A percentile compares a stretch with the other conserved stretches of the same genome.
Evolutionary conservation across 257 asterid genomes (phyloP).

Genomic region (Apocynum venetum): DNA sequence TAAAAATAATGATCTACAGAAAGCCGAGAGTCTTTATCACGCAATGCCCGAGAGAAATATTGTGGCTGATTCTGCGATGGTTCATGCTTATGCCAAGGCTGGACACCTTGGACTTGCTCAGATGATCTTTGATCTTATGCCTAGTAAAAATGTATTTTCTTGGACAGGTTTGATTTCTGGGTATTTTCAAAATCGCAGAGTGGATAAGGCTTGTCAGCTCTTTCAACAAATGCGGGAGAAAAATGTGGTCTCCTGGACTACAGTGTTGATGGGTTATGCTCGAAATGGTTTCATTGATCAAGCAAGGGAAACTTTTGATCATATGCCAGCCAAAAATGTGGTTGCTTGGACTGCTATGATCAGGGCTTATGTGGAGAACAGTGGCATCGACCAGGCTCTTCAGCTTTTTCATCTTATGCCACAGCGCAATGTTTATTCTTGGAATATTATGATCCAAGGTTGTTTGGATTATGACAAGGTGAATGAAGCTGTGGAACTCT

Average conservation of each 20-base stretch:
- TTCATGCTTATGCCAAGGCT: conserved; percentile 69
- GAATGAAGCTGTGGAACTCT: conserved; percentile 47
- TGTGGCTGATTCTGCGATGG: conserved; percentile 75
- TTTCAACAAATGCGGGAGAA: conserved; percentile 37
- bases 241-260: conserved; percentile 77
- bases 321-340: conserved; percentile 61
- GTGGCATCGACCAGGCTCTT: conserved; percentile 38
- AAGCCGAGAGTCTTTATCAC: conserved; percentile 54
- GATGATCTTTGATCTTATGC: conserved; percentile 45
- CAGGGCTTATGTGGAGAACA: conserved; percentile 56
- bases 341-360: conserved; percentile 84
- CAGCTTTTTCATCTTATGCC: conserved; percentile 59
- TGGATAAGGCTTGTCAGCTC: conserved; percentile 51
- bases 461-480: conserved; percentile 37
- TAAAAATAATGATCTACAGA: conserved; percentile 46
- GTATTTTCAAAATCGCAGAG: conserved; percentile 45
- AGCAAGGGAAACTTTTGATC: conserved; percentile 54
- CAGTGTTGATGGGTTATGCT: conserved; percentile 51
- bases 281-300: conserved; percentile 49
- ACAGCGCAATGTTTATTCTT: conserved; percentile 49
- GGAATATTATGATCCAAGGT: conserved; percentile 71
- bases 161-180: conserved; percentile 88
- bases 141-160: conserved; percentile 54
- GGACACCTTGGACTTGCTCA: conserved; percentile 62
- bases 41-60: conserved; percentile 61